Evolutionary conservation across 306 rosid species (phyloP), one percentile per base, ranked within the genome.

Genomic region (Castanospermum australe): DNA sequence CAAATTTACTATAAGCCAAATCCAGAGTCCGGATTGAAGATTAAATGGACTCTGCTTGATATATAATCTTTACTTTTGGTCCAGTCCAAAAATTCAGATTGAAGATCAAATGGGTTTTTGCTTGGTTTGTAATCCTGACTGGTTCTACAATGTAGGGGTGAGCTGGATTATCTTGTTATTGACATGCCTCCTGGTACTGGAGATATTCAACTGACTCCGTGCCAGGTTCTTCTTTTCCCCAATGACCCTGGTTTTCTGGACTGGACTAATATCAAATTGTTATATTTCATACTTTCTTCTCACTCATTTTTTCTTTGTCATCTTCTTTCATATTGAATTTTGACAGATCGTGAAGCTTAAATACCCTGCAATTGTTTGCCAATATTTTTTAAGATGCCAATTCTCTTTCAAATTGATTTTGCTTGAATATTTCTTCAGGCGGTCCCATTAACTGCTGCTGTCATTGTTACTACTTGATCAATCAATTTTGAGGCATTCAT

Each of bases 141-240:
- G 35, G 20, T 78, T 86, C 52, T 7, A 56, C 13, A 6, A 67
- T 85, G 78, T 33, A 90, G 95, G 95, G 92, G 91, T 8, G 95
- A 90, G 84, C 80, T 90, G 81, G 95, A 90, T 85, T 90, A 90
- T 77, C 92, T 90, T 75, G 82, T 90, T 50, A 73, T 90, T 21
- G 95, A 90, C 76, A 90, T 90, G 95, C 95, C 95, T 71, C 92
- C 95, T 59, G 95, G 95, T 79, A 90, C 95, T 24, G 95, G 92
- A 65, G 95, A 90, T 79, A 90, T 88, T 79, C 95, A 90, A 75
- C 86, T 90, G 50, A 90, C 95, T 67, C 83, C 88, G 73, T 90
- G 92, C 63, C 92, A 88, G 95, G 92, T 90, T 75, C 32, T 28
- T 28, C 32, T 28, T 28, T 28, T 28, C 3, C 32, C 32, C 32